Conservation (phyloP, 2,329 filamentous ascomycete species). For the Anthostomella pinea region DNA sequence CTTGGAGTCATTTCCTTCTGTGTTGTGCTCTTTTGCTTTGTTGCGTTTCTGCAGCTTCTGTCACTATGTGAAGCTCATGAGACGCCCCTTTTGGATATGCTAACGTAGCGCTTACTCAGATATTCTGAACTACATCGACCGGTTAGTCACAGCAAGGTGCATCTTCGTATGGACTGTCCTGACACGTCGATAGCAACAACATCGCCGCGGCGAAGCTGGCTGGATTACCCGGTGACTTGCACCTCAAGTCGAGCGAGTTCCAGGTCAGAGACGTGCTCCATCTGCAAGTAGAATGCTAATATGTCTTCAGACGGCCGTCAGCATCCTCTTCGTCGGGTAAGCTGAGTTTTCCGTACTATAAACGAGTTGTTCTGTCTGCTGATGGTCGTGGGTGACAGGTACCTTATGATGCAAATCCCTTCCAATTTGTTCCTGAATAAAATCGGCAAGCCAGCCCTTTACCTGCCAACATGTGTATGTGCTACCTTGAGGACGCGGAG, state of each 20-base stretch:
- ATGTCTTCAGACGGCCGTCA: slow-evolving; percentile 40
- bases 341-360: slow-evolving; percentile 4
- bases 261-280: slow-evolving; percentile 26
- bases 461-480: slow-evolving; percentile 44
- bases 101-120: slow-evolving; percentile 7
- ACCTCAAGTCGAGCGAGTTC: slow-evolving; percentile 33
- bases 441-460: slow-evolving; percentile 46
- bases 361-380: too few species aligned
- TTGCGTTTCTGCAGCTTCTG: slow-evolving; percentile 4
- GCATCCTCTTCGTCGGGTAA: slow-evolving; percentile 50
- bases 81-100: too few species aligned
- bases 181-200: slow-evolving; percentile 54
- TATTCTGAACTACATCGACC: slow-evolving; percentile 29
- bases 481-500: neutral
- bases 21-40: neutral
- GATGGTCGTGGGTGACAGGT: slow-evolving; percentile 26
- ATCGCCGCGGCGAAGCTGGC: slow-evolving; percentile 54
- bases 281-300: slow-evolving; percentile 8
- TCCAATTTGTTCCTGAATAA: slow-evolving; percentile 51
- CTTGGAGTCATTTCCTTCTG: neutral
- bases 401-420: slow-evolving; percentile 50
- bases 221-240: slow-evolving; percentile 39
- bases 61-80: slow-evolving; percentile 3
- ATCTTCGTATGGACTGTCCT: too few species aligned
- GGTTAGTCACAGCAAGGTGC: too few species aligned